Base-by-base conservation (phyloP, 1,284 basidiomycete species). In the Moesziomyces aphidis region DNA sequence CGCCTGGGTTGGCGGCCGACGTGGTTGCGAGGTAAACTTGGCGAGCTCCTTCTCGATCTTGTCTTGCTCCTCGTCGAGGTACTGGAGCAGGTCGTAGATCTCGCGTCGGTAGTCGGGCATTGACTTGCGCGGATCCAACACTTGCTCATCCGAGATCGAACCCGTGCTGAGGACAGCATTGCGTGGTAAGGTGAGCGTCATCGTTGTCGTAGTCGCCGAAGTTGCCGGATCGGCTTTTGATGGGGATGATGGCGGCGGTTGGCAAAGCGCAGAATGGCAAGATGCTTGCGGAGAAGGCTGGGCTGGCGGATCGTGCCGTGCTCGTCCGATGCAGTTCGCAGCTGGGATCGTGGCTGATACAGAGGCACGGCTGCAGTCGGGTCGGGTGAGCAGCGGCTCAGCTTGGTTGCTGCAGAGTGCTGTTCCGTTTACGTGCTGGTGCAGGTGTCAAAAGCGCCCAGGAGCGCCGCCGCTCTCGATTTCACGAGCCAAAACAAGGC, bases 11-110 rank as follows among this genome's bases (percentile, higher is more conserved):
- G 4, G 53, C 48, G 45, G 23, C 28, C 8, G 55, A 55, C 24
- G 51, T 23, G 19, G 54, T 39, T 49, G 50, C 47, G 57, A 42
- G 5, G 54, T 45, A 28, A 65, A 71, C 39, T 49, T 61, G 0
- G 62, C 58, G 22, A 73, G 71, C 10, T 64, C 55, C 53, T 64
- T 59, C 8, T 73, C 71, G 48, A 68, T 73, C 65, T 64, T 61
- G 43, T 73, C 71, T 42, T 73, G 71, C 55, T 73, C 61, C 15
- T 73, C 71, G 50, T 73, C 71, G 47, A 73, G 65, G 49, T 58
- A 65, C 43, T 73, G 71, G 10, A 73, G 58, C 28, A 73, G 49
- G 39, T 73, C 65, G 55, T 73, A 73, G 56, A 68, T 73, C 51
- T 73, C 71, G 45, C 61, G 65, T 2, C 71, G 71, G n/a, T 73